phyloP scores from a whole-genome alignment of 805 yeast genomes.

The Metschnikowia reukaufii region DNA sequence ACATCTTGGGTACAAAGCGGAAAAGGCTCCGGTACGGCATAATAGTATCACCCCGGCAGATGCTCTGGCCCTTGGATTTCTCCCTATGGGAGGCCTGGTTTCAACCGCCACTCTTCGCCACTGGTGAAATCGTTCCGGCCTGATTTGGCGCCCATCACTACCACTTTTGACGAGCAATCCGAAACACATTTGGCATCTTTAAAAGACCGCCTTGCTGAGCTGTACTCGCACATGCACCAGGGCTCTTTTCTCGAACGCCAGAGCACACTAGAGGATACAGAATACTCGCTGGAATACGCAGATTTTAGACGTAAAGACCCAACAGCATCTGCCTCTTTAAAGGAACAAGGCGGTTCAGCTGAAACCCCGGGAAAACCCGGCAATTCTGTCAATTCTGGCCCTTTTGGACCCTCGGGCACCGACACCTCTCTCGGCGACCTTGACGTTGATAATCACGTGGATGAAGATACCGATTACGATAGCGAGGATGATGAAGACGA shows the following conservation, averaged over 20 bases:
- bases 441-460: background rate
- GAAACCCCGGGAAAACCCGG: too few species aligned
- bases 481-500: slow-evolving; percentile 25
- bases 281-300: slow-evolving; percentile 7
- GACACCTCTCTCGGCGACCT: too few species aligned
- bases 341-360: slow-evolving; percentile 9
- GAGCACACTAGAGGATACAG: slow-evolving; percentile 13
- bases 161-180: slow-evolving; percentile 29
- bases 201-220: slow-evolving; percentile 20
- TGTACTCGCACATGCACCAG: slow-evolving; percentile 9
- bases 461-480: slow-evolving; percentile 7
- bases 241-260: slow-evolving; percentile 13
- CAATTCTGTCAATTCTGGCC: too few species aligned
- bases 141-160: slow-evolving; percentile 36
- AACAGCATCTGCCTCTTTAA: slow-evolving; percentile 1
- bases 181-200: slow-evolving; percentile 18
- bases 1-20: slow-evolving; percentile 13
- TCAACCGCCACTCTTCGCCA: slow-evolving; percentile 30
- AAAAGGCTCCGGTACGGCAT: slow-evolving; percentile 6
- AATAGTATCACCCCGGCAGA: slow-evolving; percentile 14
- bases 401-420: too few species aligned
- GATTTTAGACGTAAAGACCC: slow-evolving; percentile 7
- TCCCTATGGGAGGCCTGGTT: slow-evolving; percentile 18
- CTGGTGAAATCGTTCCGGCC: slow-evolving; percentile 38
- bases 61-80: slow-evolving; percentile 16